Percentiles rank a stretch among this genome's conserved stretches.
These are phyloP conservation scores for Cocos nucifera DNA, from an alignment of 176 grass and related monocot species.

Conservation along the genomic window DNA sequence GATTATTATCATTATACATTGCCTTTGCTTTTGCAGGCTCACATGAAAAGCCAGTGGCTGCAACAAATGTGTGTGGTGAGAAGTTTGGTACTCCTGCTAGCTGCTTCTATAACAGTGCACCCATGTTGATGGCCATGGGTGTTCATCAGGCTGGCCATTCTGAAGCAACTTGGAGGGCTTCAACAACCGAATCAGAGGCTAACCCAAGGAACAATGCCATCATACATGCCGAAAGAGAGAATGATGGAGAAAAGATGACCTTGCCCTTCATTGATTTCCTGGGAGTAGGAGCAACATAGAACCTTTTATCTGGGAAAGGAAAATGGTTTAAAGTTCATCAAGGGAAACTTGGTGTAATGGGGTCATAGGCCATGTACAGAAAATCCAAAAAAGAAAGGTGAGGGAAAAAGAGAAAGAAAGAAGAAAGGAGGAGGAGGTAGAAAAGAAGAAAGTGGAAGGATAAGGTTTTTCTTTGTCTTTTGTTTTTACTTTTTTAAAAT, in stretches of 20 bases:
- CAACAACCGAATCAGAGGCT: constrained; percentile 1
- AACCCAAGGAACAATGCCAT: not conserved
- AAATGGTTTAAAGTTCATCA: no score
- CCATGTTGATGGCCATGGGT: not conserved
- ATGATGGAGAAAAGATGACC: not conserved
- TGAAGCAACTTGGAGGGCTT: constrained; percentile 5
- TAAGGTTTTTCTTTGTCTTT: no score
- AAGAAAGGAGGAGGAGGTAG: no score
- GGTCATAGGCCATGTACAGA: no score
- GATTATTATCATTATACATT: no score
- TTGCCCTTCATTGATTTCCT: constrained; percentile 21
- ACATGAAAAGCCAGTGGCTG: constrained; percentile 4
- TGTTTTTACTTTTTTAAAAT: no score
- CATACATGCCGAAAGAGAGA: not conserved
- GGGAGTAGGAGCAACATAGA: constrained; percentile 6
- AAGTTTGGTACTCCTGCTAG: not conserved
- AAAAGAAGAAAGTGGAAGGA: no score
- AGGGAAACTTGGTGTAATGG: no score
- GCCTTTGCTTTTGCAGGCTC: not conserved
- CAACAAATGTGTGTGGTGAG: not conserved
- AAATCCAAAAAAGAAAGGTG: no score
- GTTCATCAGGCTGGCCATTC: not conserved
- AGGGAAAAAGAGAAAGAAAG: no score
- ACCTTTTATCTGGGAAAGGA: no score
- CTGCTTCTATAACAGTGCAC: no score